Evolutionary conservation across 2,329 filamentous ascomycete species (phyloP).

Genomic region (Penicillium occitanis): DNA sequence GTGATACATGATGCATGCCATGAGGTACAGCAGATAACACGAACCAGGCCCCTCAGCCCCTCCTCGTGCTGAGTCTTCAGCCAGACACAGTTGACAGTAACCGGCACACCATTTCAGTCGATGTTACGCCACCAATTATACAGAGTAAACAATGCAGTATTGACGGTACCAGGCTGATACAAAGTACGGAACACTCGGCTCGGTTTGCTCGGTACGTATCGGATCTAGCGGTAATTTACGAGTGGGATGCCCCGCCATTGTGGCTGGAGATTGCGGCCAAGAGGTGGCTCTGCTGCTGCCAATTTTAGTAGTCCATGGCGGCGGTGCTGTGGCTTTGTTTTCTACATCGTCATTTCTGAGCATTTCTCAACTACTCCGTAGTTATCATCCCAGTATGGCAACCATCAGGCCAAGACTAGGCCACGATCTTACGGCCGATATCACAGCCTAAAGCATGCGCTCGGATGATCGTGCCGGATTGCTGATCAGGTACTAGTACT

Average conservation of each 20-base stretch:
- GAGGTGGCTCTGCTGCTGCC: background rate
- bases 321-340: slow-evolving; percentile 1
- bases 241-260: background rate
- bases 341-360: background rate
- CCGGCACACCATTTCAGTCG: background rate
- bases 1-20: background rate
- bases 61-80: background rate
- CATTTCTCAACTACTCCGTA: background rate
- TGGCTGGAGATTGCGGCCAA: background rate
- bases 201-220: background rate
- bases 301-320: background rate
- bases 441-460: background rate
- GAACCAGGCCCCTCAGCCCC: slow-evolving; percentile 5
- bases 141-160: background rate
- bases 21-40: background rate
- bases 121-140: background rate
- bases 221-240: background rate
- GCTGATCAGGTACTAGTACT: background rate
- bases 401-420: background rate
- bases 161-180: background rate
- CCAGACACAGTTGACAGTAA: background rate
- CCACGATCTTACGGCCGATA: background rate
- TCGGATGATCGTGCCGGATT: background rate
- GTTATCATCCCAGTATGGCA: background rate
- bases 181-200: background rate